Evolutionary conservation across 495 filamentous ascomycete species (phyloP), one percentile per base, ranked within the genome.

Genomic region (Melanomma pulvis-pyrius): DNA sequence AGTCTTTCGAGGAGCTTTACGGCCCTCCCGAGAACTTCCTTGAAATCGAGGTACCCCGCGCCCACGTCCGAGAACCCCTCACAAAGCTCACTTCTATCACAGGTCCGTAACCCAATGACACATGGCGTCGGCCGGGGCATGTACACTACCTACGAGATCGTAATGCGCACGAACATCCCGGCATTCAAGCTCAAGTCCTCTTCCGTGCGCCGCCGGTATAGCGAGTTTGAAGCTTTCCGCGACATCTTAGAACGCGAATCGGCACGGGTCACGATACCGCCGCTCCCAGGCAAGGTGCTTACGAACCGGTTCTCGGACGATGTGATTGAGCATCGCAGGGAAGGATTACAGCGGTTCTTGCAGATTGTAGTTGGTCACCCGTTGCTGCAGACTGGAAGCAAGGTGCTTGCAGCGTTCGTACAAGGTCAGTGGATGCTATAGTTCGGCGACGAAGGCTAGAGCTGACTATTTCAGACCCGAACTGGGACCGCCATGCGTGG

Each of bases 1-100:
- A 98, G 82, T 92, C 88, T 71, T 98, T 96, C 74, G 94, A 98
- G 80, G 94, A 98, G 84, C 96, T 98, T 76, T 98, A 98, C 77
- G 94, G 93, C 4, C 93, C 93, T 15, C 94, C 96, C 17, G 94
- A 98, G 84, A 98, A 98, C 79, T 97, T 97, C 75, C 84, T 98
- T 39, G 94, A 98, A 81, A 96, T 98, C 49, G 96, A 98, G 80
- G 94, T 97, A 70, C 82, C 75, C 3, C 17, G 39, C 47, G 22
- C 17, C 29, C n/a, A 12, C 28, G 26, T 29, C 61, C 36, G 3
- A 11, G 58, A n/a, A 17, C 59, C 34, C 26, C 53, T 24, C 57
- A 22, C 63, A 44, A 54, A 24, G 59, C 67, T 59, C 47, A 60
- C 58, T 56, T 22, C 25, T 17, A 19, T 39, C 49, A 13, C 73